Evolutionary conservation across 2,329 filamentous ascomycete genomes (phyloP).

Genomic region (Alternaria conjuncta): DNA sequence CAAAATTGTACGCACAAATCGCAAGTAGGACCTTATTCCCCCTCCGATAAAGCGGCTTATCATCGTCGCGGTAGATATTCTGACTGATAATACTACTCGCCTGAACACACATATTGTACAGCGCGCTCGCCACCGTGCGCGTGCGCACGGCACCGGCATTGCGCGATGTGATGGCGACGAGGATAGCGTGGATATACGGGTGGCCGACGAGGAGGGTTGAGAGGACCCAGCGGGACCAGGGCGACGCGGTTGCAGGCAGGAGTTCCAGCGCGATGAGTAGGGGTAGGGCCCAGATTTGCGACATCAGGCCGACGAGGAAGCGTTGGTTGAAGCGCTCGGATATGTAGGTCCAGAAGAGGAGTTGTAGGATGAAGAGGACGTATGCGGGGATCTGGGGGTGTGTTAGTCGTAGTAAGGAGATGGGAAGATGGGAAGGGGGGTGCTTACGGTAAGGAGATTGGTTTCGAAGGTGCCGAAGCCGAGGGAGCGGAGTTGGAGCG

Average conservation of each 20-base stretch:
- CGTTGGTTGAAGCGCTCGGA: slow-evolving; percentile 60
- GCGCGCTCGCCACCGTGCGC: slow-evolving; percentile 50
- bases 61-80: slow-evolving; percentile 62
- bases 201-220: slow-evolving; percentile 51
- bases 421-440: neutral
- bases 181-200: slow-evolving; percentile 54
- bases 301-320: slow-evolving; percentile 54
- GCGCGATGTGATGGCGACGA: slow-evolving; percentile 52
- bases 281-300: slow-evolving; percentile 50
- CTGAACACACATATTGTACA: slow-evolving; percentile 53
- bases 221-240: slow-evolving; percentile 49
- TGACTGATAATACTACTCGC: slow-evolving; percentile 39
- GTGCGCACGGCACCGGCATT: slow-evolving; percentile 54
- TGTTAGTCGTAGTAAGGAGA: slow-evolving; percentile 1
- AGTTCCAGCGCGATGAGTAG: slow-evolving; percentile 48
- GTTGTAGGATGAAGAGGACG: slow-evolving; percentile 55
- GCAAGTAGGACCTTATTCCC: slow-evolving; percentile 63
- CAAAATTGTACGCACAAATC: slow-evolving; percentile 58
- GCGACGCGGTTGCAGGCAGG: slow-evolving; percentile 35
- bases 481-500: slow-evolving; percentile 42
- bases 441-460: slow-evolving; percentile 45
- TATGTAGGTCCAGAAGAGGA: slow-evolving; percentile 59
- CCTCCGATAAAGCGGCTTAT: slow-evolving; percentile 57
- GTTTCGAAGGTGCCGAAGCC: slow-evolving; percentile 49
- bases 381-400: slow-evolving; percentile 51